Conservation (phyloP, 202 grass and related monocot species). For the Musa balbisiana region DNA sequence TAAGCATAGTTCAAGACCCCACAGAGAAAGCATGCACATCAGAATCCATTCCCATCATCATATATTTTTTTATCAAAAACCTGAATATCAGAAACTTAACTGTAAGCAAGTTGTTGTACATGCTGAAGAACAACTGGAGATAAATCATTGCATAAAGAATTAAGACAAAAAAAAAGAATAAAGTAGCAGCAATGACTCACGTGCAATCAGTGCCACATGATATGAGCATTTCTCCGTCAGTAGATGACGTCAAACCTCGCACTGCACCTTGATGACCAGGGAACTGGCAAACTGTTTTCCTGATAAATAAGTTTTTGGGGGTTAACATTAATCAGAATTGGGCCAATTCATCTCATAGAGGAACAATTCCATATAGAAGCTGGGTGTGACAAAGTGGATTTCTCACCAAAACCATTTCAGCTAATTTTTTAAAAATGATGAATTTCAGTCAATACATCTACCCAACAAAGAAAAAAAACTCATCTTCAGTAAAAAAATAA, state of each 20-base stretch:
- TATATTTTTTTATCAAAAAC: background rate
- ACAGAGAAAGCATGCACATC: background rate
- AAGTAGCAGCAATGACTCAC: constrained; percentile 34
- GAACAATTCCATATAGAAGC: constrained; percentile 6
- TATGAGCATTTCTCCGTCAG: constrained; percentile 79
- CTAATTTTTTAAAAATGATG: background rate
- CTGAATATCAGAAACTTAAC: background rate
- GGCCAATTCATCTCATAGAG: background rate
- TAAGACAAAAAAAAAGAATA: background rate
- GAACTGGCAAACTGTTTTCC: constrained; percentile 81
- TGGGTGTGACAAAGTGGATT: too few relatives aligned
- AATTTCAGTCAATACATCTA: background rate
- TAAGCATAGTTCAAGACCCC: constrained; percentile 4
- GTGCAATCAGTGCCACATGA: constrained; percentile 88
- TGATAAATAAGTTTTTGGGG: constrained; percentile 28
- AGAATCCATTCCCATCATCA: background rate
- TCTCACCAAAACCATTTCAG: background rate
- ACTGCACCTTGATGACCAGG: constrained; percentile 85
- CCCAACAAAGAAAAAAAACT: constrained; percentile 6
- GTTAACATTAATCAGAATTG: background rate
- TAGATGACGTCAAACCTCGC: constrained; percentile 75
- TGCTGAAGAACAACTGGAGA: background rate
- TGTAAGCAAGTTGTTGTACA: too few relatives aligned
- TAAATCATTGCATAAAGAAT: background rate
- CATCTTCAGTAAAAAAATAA: background rate